Conservation (phyloP, 2,329 filamentous ascomycete genomes). For the Purpureocillium lavendulum region DNA sequence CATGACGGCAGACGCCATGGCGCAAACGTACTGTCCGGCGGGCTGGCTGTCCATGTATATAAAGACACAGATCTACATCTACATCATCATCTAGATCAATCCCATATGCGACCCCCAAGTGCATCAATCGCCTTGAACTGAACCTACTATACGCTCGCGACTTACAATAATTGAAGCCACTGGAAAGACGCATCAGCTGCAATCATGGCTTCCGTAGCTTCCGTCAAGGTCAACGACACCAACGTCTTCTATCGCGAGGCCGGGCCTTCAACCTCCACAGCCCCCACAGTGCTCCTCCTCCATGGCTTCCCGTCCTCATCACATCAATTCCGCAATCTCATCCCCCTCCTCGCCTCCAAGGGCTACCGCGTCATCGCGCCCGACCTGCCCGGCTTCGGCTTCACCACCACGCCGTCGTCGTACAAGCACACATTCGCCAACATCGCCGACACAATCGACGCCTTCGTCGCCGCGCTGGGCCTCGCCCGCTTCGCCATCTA, state of each 20-base stretch:
- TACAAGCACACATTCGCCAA: conserved; percentile 48
- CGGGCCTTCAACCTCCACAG: conserved; percentile 11
- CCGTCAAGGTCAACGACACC: conserved; percentile 22
- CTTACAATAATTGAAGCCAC: no score
- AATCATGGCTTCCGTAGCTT: conserved; percentile 1
- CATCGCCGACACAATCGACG: conserved; percentile 35
- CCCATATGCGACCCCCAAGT: no score
- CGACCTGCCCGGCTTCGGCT: conserved; percentile 52
- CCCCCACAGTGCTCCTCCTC: conserved; percentile 30
- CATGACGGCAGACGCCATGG: no score
- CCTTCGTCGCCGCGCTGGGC: conserved; percentile 38
- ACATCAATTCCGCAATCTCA: conserved; percentile 34
- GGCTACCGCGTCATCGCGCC: conserved; percentile 40
- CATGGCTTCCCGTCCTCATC: conserved; percentile 37
- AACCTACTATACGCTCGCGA: no score
- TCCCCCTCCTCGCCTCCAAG: conserved; percentile 27
- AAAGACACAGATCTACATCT: no score
- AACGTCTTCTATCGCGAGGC: conserved; percentile 32
- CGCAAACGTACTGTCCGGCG: no score
- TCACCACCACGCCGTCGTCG: conserved; percentile 37
- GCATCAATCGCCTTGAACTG: no score
- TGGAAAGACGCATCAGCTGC: no score
- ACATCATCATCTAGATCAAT: no score
- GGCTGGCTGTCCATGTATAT: no score
- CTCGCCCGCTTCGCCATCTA: conserved; percentile 44